phyloP scores from a whole-genome alignment of 192 early-diverging fungal species.

The Physocladia obscura region DNA sequence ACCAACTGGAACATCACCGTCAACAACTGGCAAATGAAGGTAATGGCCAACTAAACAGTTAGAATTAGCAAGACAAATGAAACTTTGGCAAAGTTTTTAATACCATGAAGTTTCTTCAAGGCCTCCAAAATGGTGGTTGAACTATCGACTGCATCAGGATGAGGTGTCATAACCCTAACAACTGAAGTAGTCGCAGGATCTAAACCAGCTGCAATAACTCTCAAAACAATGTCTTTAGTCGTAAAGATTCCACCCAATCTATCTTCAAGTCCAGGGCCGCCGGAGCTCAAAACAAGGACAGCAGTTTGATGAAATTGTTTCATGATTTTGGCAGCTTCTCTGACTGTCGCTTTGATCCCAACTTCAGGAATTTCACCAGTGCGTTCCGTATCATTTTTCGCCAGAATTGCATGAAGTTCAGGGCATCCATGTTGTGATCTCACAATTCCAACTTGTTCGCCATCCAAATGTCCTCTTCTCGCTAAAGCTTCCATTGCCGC shows the following conservation, averaged over 20 bases:
- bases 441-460: conserved; percentile 41
- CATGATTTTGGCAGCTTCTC: conserved; percentile 49
- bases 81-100: too few species aligned
- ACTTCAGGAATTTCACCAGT: conserved; percentile 36
- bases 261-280: conserved; percentile 36
- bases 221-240: conserved; percentile 61
- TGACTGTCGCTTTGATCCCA: conserved; percentile 36
- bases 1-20: conserved; percentile 36
- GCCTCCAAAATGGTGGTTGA: conserved; percentile 46
- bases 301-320: conserved; percentile 43
- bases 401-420: conserved; percentile 78
- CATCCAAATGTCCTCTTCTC: conserved; percentile 41
- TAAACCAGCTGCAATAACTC: conserved; percentile 61
- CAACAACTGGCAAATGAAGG: conserved; percentile 52
- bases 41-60: conserved; percentile 37
- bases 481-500: conserved; percentile 57
- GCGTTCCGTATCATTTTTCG: conserved; percentile 32
- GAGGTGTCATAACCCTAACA: conserved; percentile 90
- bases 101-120: conserved; percentile 50
- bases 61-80: too few species aligned
- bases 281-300: conserved; percentile 40
- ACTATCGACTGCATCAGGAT: conserved; percentile 47
- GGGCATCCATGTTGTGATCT: conserved; percentile 80
- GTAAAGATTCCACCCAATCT: conserved; percentile 90
- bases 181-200: conserved; percentile 89